Percentiles rank a stretch among this genome's conserved stretches.
These are phyloP conservation scores for Knoxdaviesia proteae DNA, from an alignment of 2,329 filamentous ascomycete species.

Conservation along the genomic window DNA sequence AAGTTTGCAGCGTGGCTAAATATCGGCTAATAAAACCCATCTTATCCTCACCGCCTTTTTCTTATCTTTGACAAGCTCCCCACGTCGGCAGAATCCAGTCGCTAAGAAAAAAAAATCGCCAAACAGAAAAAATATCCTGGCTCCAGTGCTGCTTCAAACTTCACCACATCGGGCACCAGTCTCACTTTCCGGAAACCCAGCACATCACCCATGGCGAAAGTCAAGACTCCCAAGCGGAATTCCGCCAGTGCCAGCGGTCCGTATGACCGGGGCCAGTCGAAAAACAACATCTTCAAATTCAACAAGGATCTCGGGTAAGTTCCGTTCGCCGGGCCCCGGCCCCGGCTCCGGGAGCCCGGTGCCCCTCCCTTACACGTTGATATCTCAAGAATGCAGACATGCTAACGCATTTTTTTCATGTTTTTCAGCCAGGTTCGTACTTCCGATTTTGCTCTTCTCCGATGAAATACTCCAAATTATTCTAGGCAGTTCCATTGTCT, in stretches of 20 bases:
- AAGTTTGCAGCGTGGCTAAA: too few relatives aligned
- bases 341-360: too few relatives aligned
- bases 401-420: too few relatives aligned
- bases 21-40: neutral
- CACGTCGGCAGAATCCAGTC: slow-evolving; percentile 4
- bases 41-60: slow-evolving; percentile 3
- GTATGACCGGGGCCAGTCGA: slow-evolving; percentile 20
- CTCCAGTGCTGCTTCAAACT: too few relatives aligned
- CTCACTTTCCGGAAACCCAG: neutral
- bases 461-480: too few relatives aligned
- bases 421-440: too few relatives aligned
- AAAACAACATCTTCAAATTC: slow-evolving; percentile 91
- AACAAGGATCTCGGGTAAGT: slow-evolving; percentile 57
- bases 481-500: too few relatives aligned
- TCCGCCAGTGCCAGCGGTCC: slow-evolving; percentile 17
- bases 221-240: slow-evolving; percentile 29
- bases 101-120: slow-evolving; percentile 4
- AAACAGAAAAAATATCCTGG: neutral
- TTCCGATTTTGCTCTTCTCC: too few relatives aligned
- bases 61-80: slow-evolving; percentile 2
- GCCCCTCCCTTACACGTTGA: too few relatives aligned
- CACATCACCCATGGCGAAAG: slow-evolving; percentile 26
- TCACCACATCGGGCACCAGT: neutral
- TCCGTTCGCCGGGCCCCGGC: too few relatives aligned
- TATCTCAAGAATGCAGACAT: too few relatives aligned